Conservation (phyloP, 768 basidiomycete species). For the Amanita rimosa region DNA sequence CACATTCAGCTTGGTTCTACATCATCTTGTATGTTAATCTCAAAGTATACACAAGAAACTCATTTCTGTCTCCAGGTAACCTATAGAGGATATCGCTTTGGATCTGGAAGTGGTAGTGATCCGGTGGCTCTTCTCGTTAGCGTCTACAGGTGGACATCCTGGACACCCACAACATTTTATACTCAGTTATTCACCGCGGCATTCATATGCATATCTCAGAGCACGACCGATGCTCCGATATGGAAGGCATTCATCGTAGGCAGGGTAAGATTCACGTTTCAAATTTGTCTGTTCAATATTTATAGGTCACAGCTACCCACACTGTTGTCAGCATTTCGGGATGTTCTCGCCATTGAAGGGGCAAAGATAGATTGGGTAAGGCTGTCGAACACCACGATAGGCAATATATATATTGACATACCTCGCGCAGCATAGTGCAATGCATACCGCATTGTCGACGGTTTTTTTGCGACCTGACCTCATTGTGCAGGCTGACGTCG, state of each 20-base stretch:
- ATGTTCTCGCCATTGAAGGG: constrained; percentile 39
- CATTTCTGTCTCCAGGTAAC: constrained; percentile 30
- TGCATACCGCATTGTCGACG: constrained; percentile 6
- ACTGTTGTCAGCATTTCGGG: constrained; percentile 45
- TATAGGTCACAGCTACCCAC: constrained; percentile 40
- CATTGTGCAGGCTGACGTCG: constrained; percentile 3
- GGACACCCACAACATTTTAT: constrained; percentile 54
- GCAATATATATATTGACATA: constrained; percentile 4
- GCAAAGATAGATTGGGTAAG: constrained; percentile 50
- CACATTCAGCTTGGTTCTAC: constrained; percentile 49
- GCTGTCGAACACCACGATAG: background rate
- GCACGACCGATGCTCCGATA: constrained; percentile 22
- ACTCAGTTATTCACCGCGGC: constrained; percentile 58
- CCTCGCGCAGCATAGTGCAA: constrained; percentile 19
- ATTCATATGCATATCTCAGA: constrained; percentile 51
- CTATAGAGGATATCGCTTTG: constrained; percentile 47
- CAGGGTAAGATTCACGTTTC: constrained; percentile 34
- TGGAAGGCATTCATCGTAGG: constrained; percentile 70
- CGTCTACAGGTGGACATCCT: constrained; percentile 49
- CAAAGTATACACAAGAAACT: background rate
- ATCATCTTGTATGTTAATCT: constrained; percentile 40
- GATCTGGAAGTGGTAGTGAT: constrained; percentile 45
- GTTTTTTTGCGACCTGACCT: constrained; percentile 6
- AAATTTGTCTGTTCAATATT: background rate
- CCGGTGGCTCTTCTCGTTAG: constrained; percentile 44